Base-by-base conservation (phyloP, 2,329 filamentous ascomycete genomes). In the Fusarium pilosicola region DNA sequence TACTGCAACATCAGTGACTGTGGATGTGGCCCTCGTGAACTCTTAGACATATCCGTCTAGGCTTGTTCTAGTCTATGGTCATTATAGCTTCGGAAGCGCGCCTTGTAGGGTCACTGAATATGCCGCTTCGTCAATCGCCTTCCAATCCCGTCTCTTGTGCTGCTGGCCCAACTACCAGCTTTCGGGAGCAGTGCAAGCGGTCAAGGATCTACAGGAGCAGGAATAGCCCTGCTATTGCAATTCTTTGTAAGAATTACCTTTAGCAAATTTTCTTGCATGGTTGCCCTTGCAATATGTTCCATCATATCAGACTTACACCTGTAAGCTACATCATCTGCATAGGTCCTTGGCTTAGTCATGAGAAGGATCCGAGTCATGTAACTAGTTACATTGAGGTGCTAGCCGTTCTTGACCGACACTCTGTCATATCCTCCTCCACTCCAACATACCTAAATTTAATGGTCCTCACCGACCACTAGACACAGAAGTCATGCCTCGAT, bases 261-360 rank as follows among this genome's bases (percentile, higher is more conserved):
- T 5, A 3, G 3, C 2, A 8, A 13, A 13, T 13, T 18, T n/a
- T n/a, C 15, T 18, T n/a, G 7, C 22, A 2, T n/a, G 3, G 7
- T 3, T 13, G 28, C 15, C 22, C 9, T 24, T 9, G 2, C 4
- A 6, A 22, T 3, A 7, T 6, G 5, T 15, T 22, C 4, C 26
- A 15, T 46, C 15, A n/a, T 18, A 2, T 18, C 3, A 7, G 5
- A 32, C 3, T 24, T 28, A 3, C 0, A 34, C n/a, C 8, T 24
- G 6, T 24, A 7, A 24, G 14, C 15, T 6, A 13, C 11, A 22
- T 22, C 4, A 30, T 11, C 11, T 24, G 9, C 6, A 15, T 20
- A 2, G 3, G 13, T 36, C 30, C 5, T 24, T 11, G 12, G 48
- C 48, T 52, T 34, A 34, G 48, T 51, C 48, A 51, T 24, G 24